These are phyloP conservation scores for Fusarium armeniacum DNA, from an alignment of 2,329 filamentous ascomycete genomes.

Conservation along the genomic window DNA sequence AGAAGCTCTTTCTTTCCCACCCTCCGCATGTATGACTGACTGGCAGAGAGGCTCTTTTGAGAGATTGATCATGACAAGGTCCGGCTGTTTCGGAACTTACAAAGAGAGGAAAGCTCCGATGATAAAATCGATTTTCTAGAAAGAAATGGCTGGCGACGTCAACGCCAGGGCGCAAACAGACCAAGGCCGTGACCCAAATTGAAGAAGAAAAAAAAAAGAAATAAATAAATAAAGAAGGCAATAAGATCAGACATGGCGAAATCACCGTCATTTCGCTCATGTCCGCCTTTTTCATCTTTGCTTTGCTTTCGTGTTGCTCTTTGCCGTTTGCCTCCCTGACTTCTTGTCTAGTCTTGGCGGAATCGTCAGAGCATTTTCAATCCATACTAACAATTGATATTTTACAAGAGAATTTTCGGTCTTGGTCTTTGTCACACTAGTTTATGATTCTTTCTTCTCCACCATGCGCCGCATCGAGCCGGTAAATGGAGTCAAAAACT, in stretches of 20 bases:
- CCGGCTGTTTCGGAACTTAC: slow-evolving; percentile 19
- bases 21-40: slow-evolving; percentile 7
- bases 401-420: slow-evolving; percentile 11
- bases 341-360: slow-evolving; percentile 14
- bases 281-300: not conserved
- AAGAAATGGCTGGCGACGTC: slow-evolving; percentile 17
- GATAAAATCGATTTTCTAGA: not conserved
- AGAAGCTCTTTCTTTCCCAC: not conserved
- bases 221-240: slow-evolving; percentile 18
- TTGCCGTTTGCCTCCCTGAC: slow-evolving; percentile 10
- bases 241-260: slow-evolving; percentile 31
- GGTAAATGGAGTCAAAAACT: slow-evolving; percentile 21
- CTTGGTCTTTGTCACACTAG: slow-evolving; percentile 7
- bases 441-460: slow-evolving; percentile 29
- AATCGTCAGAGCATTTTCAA: slow-evolving; percentile 12
- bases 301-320: not conserved
- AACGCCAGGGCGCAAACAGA: slow-evolving; percentile 38
- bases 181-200: slow-evolving; percentile 12
- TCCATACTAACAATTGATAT: slow-evolving; percentile 1
- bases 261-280: slow-evolving; percentile 22
- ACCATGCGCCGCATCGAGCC: slow-evolving; percentile 31
- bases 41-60: slow-evolving; percentile 12
- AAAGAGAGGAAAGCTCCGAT: slow-evolving; percentile 16
- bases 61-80: slow-evolving; percentile 25
- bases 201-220: slow-evolving; percentile 1